Evolutionary conservation across 2,329 filamentous ascomycete genomes (phyloP).

Genomic region (Myrmaecium sp.): DNA sequence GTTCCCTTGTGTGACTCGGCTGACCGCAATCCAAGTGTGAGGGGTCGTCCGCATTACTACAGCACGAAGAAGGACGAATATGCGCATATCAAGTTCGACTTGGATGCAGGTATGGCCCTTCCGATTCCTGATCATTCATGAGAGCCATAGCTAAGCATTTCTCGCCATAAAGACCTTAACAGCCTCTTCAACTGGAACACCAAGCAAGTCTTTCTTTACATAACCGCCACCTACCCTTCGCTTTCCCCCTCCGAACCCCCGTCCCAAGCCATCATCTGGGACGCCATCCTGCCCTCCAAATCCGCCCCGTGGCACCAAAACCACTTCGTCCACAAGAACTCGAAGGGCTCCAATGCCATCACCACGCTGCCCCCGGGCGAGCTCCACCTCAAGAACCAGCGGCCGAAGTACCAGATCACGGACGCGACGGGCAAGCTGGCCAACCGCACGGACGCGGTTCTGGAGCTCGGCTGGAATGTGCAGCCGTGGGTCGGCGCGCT

Average conservation of each 20-base stretch:
- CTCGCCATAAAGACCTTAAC: constrained; percentile 45
- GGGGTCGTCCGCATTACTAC: constrained; percentile 92
- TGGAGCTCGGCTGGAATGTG: constrained; percentile 86
- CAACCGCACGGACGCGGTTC: constrained; percentile 51
- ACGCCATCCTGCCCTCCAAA: constrained; percentile 71
- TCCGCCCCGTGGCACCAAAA: constrained; percentile 38
- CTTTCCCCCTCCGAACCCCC: constrained; percentile 23
- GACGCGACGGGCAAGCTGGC: constrained; percentile 70
- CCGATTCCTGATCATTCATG: background rate
- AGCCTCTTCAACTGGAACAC: constrained; percentile 99
- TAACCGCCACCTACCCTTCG: constrained; percentile 57
- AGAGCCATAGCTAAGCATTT: constrained; percentile 5
- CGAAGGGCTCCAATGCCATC: constrained; percentile 26
- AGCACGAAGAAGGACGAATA: constrained; percentile 86
- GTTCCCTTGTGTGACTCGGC: background rate
- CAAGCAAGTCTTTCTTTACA: constrained; percentile 93
- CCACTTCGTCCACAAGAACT: constrained; percentile 39
- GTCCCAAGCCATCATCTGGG: constrained; percentile 77
- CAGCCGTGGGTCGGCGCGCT: constrained; percentile 90
- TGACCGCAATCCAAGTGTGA: constrained; percentile 40
- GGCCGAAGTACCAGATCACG: constrained; percentile 93
- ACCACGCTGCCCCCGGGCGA: constrained; percentile 46
- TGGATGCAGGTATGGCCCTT: constrained; percentile 48
- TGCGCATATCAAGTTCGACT: constrained; percentile 80
- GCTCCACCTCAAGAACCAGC: constrained; percentile 64